phyloP scores from a whole-genome alignment of 495 filamentous ascomycete species.

The Aspergillus cristatus region DNA sequence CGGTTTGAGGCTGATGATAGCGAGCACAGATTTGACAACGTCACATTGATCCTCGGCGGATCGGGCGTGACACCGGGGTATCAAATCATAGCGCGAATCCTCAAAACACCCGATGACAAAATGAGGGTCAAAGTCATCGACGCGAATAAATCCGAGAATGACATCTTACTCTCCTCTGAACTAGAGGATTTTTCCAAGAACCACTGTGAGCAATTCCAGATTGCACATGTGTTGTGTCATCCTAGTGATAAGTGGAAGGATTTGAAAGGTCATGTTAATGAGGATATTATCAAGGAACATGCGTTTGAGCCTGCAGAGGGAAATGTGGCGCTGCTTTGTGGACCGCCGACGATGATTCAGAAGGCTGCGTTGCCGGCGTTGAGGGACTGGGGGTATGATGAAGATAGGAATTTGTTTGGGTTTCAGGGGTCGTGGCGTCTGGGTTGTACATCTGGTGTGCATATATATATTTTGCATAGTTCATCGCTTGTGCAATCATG shows the following conservation, averaged over 20 bases:
- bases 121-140: slow-evolving; percentile 20
- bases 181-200: slow-evolving; percentile 24
- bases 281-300: slow-evolving; percentile 18
- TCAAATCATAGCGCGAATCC: slow-evolving; percentile 20
- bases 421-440: too few species aligned
- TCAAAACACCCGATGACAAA: slow-evolving; percentile 10
- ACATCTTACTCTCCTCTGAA: slow-evolving; percentile 29
- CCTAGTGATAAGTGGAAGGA: slow-evolving; percentile 20
- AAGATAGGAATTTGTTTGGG: slow-evolving; percentile 23
- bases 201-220: slow-evolving; percentile 16
- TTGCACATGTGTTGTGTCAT: slow-evolving; percentile 24
- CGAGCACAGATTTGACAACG: slow-evolving; percentile 5
- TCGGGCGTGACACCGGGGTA: slow-evolving; percentile 23
- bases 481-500: too few species aligned
- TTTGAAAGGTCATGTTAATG: slow-evolving; percentile 18
- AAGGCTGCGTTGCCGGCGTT: slow-evolving; percentile 23
- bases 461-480: too few species aligned
- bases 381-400: slow-evolving; percentile 18
- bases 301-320: slow-evolving; percentile 18
- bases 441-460: too few species aligned
- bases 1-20: slow-evolving; percentile 13
- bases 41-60: slow-evolving; percentile 9
- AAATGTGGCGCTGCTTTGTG: slow-evolving; percentile 20
- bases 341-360: slow-evolving; percentile 27
- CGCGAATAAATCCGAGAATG: slow-evolving; percentile 24